Conservation (phyloP, 2,329 filamentous ascomycete genomes). For the Sporothrix sp. region DNA sequence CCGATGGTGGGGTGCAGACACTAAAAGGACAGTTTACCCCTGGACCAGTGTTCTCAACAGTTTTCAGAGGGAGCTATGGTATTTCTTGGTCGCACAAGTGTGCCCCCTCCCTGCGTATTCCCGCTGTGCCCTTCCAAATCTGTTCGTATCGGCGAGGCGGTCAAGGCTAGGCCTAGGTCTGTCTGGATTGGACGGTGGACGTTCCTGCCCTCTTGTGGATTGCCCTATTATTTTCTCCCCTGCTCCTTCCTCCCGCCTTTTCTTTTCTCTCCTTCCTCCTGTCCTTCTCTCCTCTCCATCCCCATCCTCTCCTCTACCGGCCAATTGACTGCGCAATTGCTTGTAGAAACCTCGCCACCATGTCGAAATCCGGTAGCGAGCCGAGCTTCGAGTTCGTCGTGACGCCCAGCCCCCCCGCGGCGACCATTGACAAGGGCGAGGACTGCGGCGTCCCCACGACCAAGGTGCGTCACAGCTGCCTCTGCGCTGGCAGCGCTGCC, state of each 20-base stretch:
- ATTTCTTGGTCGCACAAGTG: no score
- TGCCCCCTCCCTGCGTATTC: background rate
- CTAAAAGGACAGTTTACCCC: background rate
- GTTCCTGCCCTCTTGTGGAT: no score
- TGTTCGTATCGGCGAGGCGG: constrained; percentile 7
- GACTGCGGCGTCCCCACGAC: constrained; percentile 48
- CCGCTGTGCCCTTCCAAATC: background rate
- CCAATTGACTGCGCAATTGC: constrained; percentile 12
- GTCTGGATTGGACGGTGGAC: no score
- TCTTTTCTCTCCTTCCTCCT: background rate
- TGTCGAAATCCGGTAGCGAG: constrained; percentile 43
- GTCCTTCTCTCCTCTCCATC: background rate
- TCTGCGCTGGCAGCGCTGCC: no score
- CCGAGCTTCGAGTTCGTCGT: constrained; percentile 56
- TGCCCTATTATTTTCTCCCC: constrained; percentile 1
- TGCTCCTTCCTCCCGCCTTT: background rate
- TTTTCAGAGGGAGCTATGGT: no score
- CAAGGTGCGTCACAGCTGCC: constrained; percentile 37
- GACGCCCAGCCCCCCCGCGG: constrained; percentile 41
- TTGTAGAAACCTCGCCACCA: constrained; percentile 25
- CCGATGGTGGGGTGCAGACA: background rate
- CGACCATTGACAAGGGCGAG: constrained; percentile 41
- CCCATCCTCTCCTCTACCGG: background rate
- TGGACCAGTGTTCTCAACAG: constrained; percentile 1
- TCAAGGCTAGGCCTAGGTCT: background rate